Evolutionary conservation across 2,329 filamentous ascomycete species (phyloP).

Genomic region (Trichoderma pleuroti): DNA sequence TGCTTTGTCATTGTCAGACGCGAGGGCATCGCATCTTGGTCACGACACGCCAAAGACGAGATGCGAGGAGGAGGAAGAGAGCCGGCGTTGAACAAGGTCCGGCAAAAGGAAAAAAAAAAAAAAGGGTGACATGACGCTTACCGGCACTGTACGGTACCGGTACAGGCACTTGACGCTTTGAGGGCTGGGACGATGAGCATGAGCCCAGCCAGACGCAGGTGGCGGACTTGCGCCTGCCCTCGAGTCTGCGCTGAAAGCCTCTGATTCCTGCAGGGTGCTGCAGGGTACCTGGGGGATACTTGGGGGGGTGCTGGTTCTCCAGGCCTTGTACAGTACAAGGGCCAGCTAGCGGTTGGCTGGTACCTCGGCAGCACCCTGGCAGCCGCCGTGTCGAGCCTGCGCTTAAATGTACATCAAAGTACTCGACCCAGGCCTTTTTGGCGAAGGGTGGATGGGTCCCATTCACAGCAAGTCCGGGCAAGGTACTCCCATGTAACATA

Average conservation of each 20-base stretch:
- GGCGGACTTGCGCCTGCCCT: slow-evolving; percentile 11
- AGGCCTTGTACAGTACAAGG: slow-evolving; percentile 8
- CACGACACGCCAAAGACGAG: not conserved
- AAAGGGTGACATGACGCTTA: not conserved
- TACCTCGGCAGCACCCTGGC: not conserved
- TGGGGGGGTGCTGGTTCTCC: not conserved
- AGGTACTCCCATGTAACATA: not conserved
- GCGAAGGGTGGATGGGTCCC: not conserved
- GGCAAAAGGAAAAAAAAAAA: not conserved
- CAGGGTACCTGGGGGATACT: slow-evolving; percentile 1
- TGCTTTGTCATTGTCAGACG: slow-evolving; percentile 3
- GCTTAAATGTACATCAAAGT: not conserved
- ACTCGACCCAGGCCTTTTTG: not conserved
- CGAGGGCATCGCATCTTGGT: not conserved
- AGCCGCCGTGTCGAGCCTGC: not conserved
- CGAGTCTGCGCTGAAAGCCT: slow-evolving; percentile 2
- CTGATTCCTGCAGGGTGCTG: not conserved
- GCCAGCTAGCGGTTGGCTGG: not conserved
- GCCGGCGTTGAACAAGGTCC: not conserved
- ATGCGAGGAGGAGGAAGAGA: not conserved
- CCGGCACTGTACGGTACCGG: not conserved
- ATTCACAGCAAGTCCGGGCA: not conserved
- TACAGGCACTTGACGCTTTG: not conserved
- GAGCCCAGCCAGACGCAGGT: slow-evolving; percentile 13
- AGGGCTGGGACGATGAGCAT: not conserved